Evolutionary conservation across 2,329 filamentous ascomycete genomes (phyloP).

Genomic region (Achaetomium macrosporum): DNA sequence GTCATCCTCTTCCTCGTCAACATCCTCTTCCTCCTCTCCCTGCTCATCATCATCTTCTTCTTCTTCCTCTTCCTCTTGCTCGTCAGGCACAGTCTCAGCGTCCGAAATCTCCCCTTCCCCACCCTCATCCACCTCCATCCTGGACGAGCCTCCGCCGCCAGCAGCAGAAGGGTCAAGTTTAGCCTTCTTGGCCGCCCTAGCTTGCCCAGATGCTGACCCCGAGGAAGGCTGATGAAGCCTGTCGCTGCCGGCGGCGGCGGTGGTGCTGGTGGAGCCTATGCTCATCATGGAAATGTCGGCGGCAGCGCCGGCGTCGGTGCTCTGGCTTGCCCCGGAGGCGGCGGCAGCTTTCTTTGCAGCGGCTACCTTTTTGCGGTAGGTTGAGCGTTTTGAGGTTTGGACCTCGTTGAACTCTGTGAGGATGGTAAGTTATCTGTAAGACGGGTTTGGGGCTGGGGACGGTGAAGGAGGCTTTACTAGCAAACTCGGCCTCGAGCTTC

Average conservation of each 20-base stretch:
- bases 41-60: slow-evolving; percentile 41
- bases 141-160: slow-evolving; percentile 29
- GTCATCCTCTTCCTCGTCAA: slow-evolving; percentile 38
- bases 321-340: slow-evolving; percentile 20
- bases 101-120: slow-evolving; percentile 41
- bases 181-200: slow-evolving; percentile 35
- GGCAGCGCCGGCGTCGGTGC: slow-evolving; percentile 10
- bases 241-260: slow-evolving; percentile 17
- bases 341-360: slow-evolving; percentile 50
- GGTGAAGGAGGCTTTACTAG: slow-evolving; percentile 49
- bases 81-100: slow-evolving; percentile 45
- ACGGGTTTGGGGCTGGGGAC: background rate
- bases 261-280: slow-evolving; percentile 30
- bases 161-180: slow-evolving; percentile 32
- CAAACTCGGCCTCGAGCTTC: slow-evolving; percentile 68
- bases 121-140: slow-evolving; percentile 42
- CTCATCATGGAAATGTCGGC: slow-evolving; percentile 29
- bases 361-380: slow-evolving; percentile 63
- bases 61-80: slow-evolving; percentile 38
- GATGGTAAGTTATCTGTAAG: background rate
- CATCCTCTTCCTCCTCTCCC: slow-evolving; percentile 34
- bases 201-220: slow-evolving; percentile 3
- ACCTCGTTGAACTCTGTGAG: slow-evolving; percentile 62
- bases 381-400: slow-evolving; percentile 68
- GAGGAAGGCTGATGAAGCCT: slow-evolving; percentile 6